A percentile compares a stretch with the other conserved stretches of the same genome.
phyloP scores from a whole-genome alignment of 306 rosid genomes.

The Cicer judaicum region DNA sequence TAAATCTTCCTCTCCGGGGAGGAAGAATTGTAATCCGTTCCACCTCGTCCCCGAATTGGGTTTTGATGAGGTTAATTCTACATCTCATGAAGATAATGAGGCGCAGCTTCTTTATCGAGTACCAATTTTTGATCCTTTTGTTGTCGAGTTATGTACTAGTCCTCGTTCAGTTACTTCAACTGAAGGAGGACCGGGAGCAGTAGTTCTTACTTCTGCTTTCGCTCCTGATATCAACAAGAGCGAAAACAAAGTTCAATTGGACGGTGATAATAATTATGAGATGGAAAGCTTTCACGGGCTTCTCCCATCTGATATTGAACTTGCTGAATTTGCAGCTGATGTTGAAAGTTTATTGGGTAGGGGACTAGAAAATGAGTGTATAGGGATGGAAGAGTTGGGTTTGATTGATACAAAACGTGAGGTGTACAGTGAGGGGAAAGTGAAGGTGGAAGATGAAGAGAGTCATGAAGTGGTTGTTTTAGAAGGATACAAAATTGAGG shows the following conservation, averaged over 20 bases:
- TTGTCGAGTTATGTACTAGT: slow-evolving; percentile 49
- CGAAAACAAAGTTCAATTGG: background rate
- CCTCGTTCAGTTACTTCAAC: slow-evolving; percentile 44
- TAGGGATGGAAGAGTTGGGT: slow-evolving; percentile 85
- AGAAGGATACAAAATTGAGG: slow-evolving; percentile 18
- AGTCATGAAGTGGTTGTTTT: background rate
- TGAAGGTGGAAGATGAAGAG: slow-evolving; percentile 63
- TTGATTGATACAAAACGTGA: slow-evolving; percentile 55
- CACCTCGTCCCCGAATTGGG: slow-evolving; percentile 72
- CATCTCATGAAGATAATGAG: slow-evolving; percentile 66
- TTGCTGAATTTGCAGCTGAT: slow-evolving; percentile 86
- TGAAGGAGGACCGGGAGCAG: background rate
- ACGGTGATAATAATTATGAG: slow-evolving; percentile 3
- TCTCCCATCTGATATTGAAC: slow-evolving; percentile 70
- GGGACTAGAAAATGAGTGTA: slow-evolving; percentile 70
- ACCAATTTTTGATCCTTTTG: slow-evolving; percentile 73
- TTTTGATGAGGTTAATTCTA: slow-evolving; percentile 58
- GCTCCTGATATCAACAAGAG: background rate
- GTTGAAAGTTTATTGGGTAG: slow-evolving; percentile 86
- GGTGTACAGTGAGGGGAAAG: slow-evolving; percentile 33
- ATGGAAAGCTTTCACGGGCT: slow-evolving; percentile 55
- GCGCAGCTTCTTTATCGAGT: slow-evolving; percentile 81
- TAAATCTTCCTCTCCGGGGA: background rate
- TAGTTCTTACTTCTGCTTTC: background rate
- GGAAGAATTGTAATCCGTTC: slow-evolving; percentile 47